These are phyloP conservation scores for Eucalyptus coolabah DNA, from an alignment of 345 rosid species.

Conservation along the genomic window DNA sequence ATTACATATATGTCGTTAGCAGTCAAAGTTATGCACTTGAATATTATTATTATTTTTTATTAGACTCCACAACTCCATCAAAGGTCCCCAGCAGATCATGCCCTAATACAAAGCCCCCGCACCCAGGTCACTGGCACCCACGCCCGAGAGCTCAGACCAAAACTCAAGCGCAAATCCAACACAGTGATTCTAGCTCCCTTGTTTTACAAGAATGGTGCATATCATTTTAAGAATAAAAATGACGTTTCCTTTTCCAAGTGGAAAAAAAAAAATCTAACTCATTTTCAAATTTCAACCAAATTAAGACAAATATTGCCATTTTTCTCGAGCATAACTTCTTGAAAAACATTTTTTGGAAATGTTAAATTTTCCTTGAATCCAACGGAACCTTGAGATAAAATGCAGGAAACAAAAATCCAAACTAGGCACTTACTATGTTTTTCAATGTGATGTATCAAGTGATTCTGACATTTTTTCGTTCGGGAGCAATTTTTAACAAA, in stretches of 20 bases:
- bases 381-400: rapidly evolving
- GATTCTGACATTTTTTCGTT: rapidly evolving
- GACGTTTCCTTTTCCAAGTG: not conserved
- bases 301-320: not conserved
- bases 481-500: rapidly evolving
- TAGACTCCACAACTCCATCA: too few species aligned
- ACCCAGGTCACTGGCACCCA: too few species aligned
- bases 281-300: not conserved
- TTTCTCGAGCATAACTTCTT: not conserved
- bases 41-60: too few species aligned
- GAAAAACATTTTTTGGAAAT: rapidly evolving
- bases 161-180: too few species aligned
- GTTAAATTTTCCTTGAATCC: rapidly evolving
- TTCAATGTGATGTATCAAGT: rapidly evolving
- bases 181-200: too few species aligned
- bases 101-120: too few species aligned
- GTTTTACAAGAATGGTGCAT: too few species aligned
- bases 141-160: too few species aligned
- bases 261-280: rapidly evolving
- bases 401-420: not conserved
- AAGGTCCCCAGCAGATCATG: too few species aligned
- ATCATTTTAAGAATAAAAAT: not conserved
- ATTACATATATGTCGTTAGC: rapidly evolving
- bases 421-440: not conserved
- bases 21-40: rapidly evolving